Conservation (phyloP, 2,329 filamentous ascomycete genomes). For the Chrysoporthe cubensis region DNA sequence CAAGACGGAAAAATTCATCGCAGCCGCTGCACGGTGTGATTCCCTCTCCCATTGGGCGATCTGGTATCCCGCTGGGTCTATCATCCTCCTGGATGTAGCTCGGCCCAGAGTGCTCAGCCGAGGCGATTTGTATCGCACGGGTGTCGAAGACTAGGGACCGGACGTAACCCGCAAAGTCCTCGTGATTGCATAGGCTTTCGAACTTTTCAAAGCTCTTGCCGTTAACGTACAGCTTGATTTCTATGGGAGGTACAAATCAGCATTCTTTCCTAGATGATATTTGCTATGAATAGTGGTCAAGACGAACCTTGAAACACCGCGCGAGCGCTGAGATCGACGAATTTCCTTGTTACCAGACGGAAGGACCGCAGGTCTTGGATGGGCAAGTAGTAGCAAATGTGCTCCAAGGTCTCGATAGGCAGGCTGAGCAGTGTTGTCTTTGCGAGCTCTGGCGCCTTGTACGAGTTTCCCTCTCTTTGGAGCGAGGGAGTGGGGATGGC, state of each 20-base stretch:
- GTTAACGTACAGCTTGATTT: background rate
- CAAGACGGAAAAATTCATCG: background rate
- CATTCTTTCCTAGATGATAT: too few species aligned
- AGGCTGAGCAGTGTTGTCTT: background rate
- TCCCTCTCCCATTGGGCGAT: background rate
- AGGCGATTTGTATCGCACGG: background rate
- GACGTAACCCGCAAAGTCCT: background rate
- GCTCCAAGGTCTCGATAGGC: background rate
- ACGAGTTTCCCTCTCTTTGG: background rate
- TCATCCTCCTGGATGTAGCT: background rate
- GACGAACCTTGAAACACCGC: background rate
- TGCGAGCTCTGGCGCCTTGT: background rate
- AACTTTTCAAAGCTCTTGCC: background rate
- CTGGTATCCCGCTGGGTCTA: background rate
- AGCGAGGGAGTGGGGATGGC: background rate
- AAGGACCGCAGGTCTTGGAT: background rate
- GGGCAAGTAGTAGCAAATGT: background rate
- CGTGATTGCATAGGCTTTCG: background rate
- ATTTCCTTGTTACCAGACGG: background rate
- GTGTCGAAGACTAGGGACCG: background rate
- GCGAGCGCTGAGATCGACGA: background rate
- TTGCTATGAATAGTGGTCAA: background rate
- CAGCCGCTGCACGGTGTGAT: background rate
- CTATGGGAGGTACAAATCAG: background rate
- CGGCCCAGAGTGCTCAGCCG: background rate